These are phyloP conservation scores for Sanghuangporus sanghuang DNA, from an alignment of 1,284 basidiomycete genomes.

Conservation along the genomic window DNA sequence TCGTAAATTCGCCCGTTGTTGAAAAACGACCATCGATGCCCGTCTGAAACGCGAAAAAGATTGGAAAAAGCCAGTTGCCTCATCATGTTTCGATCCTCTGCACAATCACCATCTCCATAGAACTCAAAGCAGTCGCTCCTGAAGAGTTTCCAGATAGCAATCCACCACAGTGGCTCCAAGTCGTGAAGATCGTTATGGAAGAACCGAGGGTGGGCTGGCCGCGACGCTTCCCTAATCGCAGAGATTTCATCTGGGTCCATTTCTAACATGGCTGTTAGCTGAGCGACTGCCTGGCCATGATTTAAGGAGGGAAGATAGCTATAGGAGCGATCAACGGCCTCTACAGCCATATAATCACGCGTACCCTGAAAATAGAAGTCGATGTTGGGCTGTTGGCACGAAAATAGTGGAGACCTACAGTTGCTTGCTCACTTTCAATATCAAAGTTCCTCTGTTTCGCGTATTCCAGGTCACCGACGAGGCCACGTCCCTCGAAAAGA, in stretches of 20 bases:
- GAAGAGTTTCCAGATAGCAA: background rate
- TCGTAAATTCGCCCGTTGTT: background rate
- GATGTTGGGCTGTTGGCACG: background rate
- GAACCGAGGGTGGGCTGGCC: too few relatives aligned
- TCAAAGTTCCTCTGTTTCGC: background rate
- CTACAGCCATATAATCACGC: background rate
- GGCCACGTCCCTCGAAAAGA: background rate
- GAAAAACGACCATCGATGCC: background rate
- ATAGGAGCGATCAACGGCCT: background rate
- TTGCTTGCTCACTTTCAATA: background rate
- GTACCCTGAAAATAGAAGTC: background rate
- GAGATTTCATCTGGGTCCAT: background rate
- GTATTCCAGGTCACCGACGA: slow-evolving; percentile 5
- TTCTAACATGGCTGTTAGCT: background rate
- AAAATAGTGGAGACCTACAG: background rate
- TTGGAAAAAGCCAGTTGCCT: background rate
- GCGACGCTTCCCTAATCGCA: background rate
- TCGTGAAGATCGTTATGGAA: background rate
- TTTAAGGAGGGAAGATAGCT: background rate
- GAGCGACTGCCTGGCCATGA: background rate
- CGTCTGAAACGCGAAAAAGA: background rate
- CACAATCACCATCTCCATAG: too few relatives aligned
- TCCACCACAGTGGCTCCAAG: background rate
- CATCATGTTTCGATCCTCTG: background rate
- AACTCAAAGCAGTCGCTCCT: background rate